Conservation (phyloP, 257 asterid species). For the Rubia yunnanensis region DNA sequence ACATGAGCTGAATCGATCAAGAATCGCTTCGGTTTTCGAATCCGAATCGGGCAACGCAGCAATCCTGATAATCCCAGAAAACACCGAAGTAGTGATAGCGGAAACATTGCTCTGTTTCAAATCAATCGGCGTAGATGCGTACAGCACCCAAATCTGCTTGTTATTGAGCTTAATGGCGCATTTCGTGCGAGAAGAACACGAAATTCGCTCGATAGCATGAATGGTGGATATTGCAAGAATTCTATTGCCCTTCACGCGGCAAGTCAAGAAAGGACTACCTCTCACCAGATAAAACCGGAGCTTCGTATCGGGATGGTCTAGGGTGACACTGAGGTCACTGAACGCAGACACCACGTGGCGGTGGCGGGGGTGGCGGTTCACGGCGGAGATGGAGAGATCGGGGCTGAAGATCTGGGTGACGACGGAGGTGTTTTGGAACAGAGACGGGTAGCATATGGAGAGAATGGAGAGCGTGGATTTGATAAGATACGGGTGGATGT, state of each 20-base stretch:
- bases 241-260: constrained; percentile 28
- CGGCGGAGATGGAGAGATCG: constrained; percentile 47
- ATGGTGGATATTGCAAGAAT: constrained; percentile 58
- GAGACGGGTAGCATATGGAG: constrained; percentile 62
- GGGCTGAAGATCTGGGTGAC: constrained; percentile 48
- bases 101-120: constrained; percentile 35
- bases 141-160: constrained; percentile 72
- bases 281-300: constrained; percentile 69
- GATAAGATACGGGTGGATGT: constrained; percentile 67
- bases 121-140: constrained; percentile 58
- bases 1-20: constrained; percentile 69
- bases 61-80: constrained; percentile 63
- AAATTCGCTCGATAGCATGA: constrained; percentile 56
- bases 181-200: constrained; percentile 37
- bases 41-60: constrained; percentile 53
- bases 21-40: constrained; percentile 32
- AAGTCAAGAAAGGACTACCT: constrained; percentile 85
- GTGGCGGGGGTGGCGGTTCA: constrained; percentile 28
- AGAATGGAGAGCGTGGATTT: constrained; percentile 54
- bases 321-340: constrained; percentile 63
- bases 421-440: constrained; percentile 44
- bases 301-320: constrained; percentile 60
- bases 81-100: constrained; percentile 38
- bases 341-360: constrained; percentile 55
- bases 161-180: constrained; percentile 64